Evolutionary conservation across 805 yeast species (phyloP), one percentile per base, ranked within the genome.

Genomic region (Kurtzmaniella cleridarum): DNA sequence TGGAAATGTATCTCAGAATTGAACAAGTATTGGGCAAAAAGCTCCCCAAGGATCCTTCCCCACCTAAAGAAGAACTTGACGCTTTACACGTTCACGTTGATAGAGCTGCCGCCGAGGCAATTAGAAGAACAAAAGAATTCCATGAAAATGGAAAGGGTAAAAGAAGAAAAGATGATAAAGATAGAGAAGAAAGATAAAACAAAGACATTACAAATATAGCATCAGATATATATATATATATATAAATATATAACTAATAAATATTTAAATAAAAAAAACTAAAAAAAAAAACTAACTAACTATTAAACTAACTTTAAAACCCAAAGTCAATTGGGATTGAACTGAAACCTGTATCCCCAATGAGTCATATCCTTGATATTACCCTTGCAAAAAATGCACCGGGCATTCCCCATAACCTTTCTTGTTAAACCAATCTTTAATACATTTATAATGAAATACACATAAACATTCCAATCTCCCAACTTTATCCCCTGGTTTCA

Each of bases 401-500:
- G 96, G 96, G 57, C 96, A 88, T 46, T 81, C 86, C 12, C 93
- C 87, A 9, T 75, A 81, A 0, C 95, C 93, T 57, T 85, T 89
- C 60, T 81, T 76, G 41, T 79, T 75, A 51, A 91, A 87, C 99
- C 99, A 93, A 41, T 79, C 81, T 57, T 84, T 80, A 47, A 93
- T 93, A 61, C 98, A 93, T 46, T 75, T 68, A 56, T 89, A 89
- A 54, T 93, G 99, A 59, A 88, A 93, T 27, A 90, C 87, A 56
- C 99, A 93, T 11, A 93, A 69, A 57, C 99, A 93, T 59, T 91
- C 98, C 42, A 93, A 62, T 31, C 99, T 66, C 0, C 95, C 98
- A 13, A 93, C 91, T 52, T 82, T 83, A 40, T 89, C 93, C 2
- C 95, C 95, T 0, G 90, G 86, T 35, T 65, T 62, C 57, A 90